Evolutionary conservation across 192 early-diverging fungal genomes (phyloP).

Genomic region (Backusella psychrophila): DNA sequence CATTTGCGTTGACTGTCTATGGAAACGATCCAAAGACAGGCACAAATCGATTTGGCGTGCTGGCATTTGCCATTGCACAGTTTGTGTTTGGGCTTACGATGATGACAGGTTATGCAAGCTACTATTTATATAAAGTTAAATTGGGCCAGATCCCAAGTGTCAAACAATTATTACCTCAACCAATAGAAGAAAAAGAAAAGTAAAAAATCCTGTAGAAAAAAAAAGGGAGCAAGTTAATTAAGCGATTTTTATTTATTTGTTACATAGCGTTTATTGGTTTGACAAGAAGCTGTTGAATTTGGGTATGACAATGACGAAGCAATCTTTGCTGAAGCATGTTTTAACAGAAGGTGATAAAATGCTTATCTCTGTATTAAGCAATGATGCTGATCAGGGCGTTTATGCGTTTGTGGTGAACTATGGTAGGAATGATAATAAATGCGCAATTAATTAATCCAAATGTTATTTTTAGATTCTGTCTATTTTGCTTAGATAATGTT

Average conservation of each 20-base stretch:
- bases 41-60: conserved; percentile 53
- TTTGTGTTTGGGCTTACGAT: conserved; percentile 66
- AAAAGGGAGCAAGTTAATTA: background rate
- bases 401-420: conserved; percentile 89
- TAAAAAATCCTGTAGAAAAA: background rate
- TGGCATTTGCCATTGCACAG: conserved; percentile 82
- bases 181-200: background rate
- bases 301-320: conserved; percentile 73
- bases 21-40: conserved; percentile 35
- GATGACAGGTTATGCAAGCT: conserved; percentile 54
- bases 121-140: conserved; percentile 39
- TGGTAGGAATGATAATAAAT: conserved; percentile 43
- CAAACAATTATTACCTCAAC: background rate
- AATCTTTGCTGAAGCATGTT: conserved; percentile 90
- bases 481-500: background rate
- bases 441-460: background rate
- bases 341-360: conserved; percentile 98
- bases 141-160: background rate
- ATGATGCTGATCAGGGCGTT: conserved; percentile 61
- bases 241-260: background rate
- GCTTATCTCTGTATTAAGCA: conserved; percentile 65
- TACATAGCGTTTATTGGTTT: conserved; percentile 49
- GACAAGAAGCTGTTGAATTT: conserved; percentile 63
- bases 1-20: conserved; percentile 59
- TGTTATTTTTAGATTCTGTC: background rate